These are phyloP conservation scores for Phytopythium mirpurense DNA, from an alignment of 352 stramenopile genomes.

Conservation along the genomic window DNA sequence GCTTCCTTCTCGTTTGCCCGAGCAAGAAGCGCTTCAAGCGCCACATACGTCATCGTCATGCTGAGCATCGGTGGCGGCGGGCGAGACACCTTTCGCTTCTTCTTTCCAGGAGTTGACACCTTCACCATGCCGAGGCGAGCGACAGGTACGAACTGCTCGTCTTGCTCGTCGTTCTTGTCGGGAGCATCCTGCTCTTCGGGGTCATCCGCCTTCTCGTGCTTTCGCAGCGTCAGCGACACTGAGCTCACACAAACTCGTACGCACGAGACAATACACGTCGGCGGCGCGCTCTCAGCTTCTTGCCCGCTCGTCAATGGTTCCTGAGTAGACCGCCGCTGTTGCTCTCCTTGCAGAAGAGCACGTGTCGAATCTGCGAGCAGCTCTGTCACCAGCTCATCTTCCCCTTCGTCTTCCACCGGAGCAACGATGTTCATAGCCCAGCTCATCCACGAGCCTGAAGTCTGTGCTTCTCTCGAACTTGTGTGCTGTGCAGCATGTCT, in stretches of 20 bases:
- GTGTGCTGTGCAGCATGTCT: background rate
- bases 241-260: constrained; percentile 55
- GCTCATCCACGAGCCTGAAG: constrained; percentile 47
- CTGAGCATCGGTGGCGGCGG: constrained; percentile 53
- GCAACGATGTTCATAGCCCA: constrained; percentile 68
- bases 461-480: constrained; percentile 3
- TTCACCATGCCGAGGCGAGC: constrained; percentile 80
- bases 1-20: constrained; percentile 19
- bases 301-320: constrained; percentile 12
- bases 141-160: constrained; percentile 71
- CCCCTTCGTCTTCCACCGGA: constrained; percentile 40
- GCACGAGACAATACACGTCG: constrained; percentile 29
- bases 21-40: constrained; percentile 37
- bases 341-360: constrained; percentile 28
- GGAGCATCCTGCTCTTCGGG: constrained; percentile 10
- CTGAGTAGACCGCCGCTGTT: constrained; percentile 7
- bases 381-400: constrained; percentile 65
- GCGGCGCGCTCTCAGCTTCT: constrained; percentile 6
- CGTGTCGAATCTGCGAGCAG: constrained; percentile 63
- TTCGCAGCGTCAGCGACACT: constrained; percentile 56
- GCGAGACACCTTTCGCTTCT: constrained; percentile 45
- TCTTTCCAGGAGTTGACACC: constrained; percentile 34
- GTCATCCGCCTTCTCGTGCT: constrained; percentile 26
- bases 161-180: constrained; percentile 11
- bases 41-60: constrained; percentile 45